Conservation (phyloP, 495 filamentous ascomycete genomes). For the Hyaloscypha bicolor region DNA sequence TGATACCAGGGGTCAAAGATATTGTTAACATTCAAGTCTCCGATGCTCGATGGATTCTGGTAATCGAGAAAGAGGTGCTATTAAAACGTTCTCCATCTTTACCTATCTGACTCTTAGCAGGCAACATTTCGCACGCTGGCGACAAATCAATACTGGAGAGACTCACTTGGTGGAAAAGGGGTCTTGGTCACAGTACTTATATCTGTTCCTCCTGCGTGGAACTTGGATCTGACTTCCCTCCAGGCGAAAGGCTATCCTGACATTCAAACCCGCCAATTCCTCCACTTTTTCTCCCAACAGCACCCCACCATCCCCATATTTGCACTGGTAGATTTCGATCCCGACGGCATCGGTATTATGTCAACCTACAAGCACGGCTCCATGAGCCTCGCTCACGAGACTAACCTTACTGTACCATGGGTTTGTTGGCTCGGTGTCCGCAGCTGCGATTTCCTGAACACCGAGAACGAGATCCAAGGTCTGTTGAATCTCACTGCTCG, state of each 20-base stretch:
- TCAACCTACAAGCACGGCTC: constrained; percentile 90
- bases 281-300: constrained; percentile 45
- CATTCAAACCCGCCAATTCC: constrained; percentile 74
- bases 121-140: constrained; percentile 78
- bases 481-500: constrained; percentile 56
- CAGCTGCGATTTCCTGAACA: constrained; percentile 54
- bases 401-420: constrained; percentile 54
- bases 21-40: constrained; percentile 56
- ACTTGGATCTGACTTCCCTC: constrained; percentile 24
- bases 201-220: constrained; percentile 22
- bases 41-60: constrained; percentile 68
- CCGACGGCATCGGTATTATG: constrained; percentile 84
- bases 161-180: constrained; percentile 53
- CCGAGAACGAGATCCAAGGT: constrained; percentile 32
- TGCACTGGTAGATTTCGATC: constrained; percentile 81
- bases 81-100: not conserved
- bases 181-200: constrained; percentile 67
- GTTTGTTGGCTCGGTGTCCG: constrained; percentile 78
- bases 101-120: constrained; percentile 41
- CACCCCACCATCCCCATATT: constrained; percentile 54
- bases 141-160: constrained; percentile 51
- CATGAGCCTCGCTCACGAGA: constrained; percentile 69
- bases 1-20: constrained; percentile 64
- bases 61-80: constrained; percentile 89
- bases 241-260: constrained; percentile 95